Base-by-base conservation (phyloP, 495 filamentous ascomycete species). In the Tuber melanosporum region DNA sequence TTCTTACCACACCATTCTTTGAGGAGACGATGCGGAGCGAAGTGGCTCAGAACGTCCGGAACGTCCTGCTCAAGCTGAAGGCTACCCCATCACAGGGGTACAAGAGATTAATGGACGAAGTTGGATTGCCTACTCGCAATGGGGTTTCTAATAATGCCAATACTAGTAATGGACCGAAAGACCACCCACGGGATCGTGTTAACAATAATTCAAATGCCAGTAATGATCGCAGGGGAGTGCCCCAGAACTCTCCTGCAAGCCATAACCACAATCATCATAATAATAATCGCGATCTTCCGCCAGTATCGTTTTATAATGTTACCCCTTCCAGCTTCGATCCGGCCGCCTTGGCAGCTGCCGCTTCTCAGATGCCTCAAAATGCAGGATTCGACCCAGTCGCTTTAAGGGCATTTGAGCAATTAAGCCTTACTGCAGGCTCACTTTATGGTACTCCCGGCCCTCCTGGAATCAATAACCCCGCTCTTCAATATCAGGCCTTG, bases 61-160 rank as follows among this genome's bases (percentile, higher is more conserved):
- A 91, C 84, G 94, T 98, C 73, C 88, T 99, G 66, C 87, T 93
- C 69, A 92, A 92, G 78, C 89, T 98, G 79, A 99, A 99, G 85
- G 94, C 93, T 9, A 92, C 95, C 76, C 93, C 95, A 71, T 91
- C 92, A 71, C 96, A 99, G 85, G 95, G 95, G 57, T 99, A 99
- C 85, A 98, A 98, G 87, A 92, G 95, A 66, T 85, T 99, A 71
- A 99, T 99, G 95, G 94, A 97, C 82, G 94, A 98, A 85, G 95
- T 97, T 83, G 94, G 93, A 72, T 86, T 96, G 74, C 93, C 93
- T 71, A 89, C 88, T 52, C 85, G 88, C 22, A 88, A 83, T 46
- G 76, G 74, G n/a, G 71, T 73, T 66, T 80, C 81, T 62, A 78
- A 79, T 52, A 82, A 81, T 66, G 70, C 62, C 45, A 79, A 76